Conservation (phyloP, 768 basidiomycete genomes). For the Mycena pura region DNA sequence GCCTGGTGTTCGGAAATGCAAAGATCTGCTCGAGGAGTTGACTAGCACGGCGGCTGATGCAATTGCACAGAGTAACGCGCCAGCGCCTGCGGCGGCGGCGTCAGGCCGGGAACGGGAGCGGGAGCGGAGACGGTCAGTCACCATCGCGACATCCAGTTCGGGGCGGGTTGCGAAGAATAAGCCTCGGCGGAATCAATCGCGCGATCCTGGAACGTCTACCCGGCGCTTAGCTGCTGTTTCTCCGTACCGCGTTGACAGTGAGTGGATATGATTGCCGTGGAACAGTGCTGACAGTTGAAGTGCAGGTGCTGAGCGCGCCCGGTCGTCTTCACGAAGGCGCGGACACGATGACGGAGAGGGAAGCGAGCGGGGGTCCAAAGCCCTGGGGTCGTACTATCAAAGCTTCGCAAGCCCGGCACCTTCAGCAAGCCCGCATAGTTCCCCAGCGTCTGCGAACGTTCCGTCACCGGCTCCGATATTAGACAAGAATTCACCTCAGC, state of each 20-base stretch:
- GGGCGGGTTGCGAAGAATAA: conserved; percentile 58
- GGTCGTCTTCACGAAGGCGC: conserved; percentile 78
- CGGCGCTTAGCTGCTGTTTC: conserved; percentile 65
- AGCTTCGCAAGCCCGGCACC: conserved; percentile 61
- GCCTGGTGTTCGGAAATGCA: conserved; percentile 90
- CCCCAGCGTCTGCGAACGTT: conserved; percentile 73
- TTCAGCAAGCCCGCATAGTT: conserved; percentile 71
- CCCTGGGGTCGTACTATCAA: conserved; percentile 53
- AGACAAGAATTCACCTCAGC: conserved; percentile 55
- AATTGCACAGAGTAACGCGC: conserved; percentile 49
- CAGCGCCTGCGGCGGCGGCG: conserved; percentile 30
- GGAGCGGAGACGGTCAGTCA: conserved; percentile 65
- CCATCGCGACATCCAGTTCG: conserved; percentile 50
- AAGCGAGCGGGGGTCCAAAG: conserved; percentile 45
- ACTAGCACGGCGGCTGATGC: conserved; percentile 74
- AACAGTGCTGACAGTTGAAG: conserved; percentile 1
- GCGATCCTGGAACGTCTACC: conserved; percentile 56
- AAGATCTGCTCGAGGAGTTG: conserved; percentile 76
- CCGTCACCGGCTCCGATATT: conserved; percentile 70
- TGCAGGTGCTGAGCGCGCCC: conserved; percentile 66
- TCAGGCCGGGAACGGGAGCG: conserved; percentile 58
- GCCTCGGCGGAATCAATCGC: conserved; percentile 61
- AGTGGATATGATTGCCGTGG: conserved; percentile 35
- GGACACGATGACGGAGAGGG: conserved; percentile 70
- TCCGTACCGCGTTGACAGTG: conserved; percentile 71